Evolutionary conservation across 805 yeast genomes (phyloP).

Genomic region (Priceomyces medius): DNA sequence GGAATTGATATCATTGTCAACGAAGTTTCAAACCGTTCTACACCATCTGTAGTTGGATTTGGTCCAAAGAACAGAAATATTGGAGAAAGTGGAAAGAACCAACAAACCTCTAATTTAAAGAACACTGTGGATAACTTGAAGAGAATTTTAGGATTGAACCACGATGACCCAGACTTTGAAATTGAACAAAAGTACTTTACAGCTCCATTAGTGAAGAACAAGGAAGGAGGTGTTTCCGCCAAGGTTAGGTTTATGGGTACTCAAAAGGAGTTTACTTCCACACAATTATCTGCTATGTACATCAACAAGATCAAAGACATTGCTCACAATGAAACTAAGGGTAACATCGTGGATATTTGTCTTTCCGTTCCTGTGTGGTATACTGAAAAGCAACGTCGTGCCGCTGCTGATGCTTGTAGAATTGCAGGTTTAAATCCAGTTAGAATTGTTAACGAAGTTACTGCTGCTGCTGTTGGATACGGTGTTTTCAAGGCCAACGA

Average conservation of each 20-base stretch:
- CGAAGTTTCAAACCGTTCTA: conserved; percentile 96
- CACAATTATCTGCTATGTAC: conserved; percentile 94
- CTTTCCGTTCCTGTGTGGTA: conserved; percentile 97
- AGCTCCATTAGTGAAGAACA: conserved; percentile 64
- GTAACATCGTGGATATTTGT: conserved; percentile 80
- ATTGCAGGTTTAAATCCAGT: conserved; percentile 98
- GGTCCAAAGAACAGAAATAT: conserved; percentile 85
- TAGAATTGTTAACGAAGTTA: conserved; percentile 93
- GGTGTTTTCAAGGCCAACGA: conserved; percentile 95
- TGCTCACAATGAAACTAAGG: conserved; percentile 78
- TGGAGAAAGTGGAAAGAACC: conserved; percentile 95
- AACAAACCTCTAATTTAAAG: conserved; percentile 93
- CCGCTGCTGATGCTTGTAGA: conserved; percentile 89
- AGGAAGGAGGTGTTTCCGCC: conserved; percentile 76
- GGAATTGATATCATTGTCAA: conserved; percentile 98
- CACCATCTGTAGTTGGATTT: conserved; percentile 90
- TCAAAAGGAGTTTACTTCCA: conserved; percentile 74
- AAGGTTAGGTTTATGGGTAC: conserved; percentile 83
- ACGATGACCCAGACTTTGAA: conserved; percentile 72
- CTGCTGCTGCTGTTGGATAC: conserved; percentile 99
- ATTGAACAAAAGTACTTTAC: conserved; percentile 74
- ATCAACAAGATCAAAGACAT: conserved; percentile 84
- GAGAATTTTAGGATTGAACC: conserved; percentile 82
- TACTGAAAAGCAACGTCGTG: conserved; percentile 94
- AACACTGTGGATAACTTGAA: conserved; percentile 94